phyloP scores from a whole-genome alignment of 805 yeast species.

The Ogataea populi-albae region DNA sequence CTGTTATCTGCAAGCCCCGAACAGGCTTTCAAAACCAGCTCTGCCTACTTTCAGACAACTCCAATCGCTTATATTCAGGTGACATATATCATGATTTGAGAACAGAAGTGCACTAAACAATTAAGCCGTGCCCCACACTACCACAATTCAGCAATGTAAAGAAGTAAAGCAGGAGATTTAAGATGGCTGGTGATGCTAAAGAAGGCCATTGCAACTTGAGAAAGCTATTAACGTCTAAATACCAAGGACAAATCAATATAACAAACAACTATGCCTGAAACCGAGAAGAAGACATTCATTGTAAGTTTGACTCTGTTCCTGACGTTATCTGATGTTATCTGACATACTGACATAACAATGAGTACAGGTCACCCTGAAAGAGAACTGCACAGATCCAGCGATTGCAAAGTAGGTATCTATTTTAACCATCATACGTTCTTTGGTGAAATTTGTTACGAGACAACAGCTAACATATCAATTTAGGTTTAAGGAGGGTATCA shows the following conservation, averaged over 20 bases:
- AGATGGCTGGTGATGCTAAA: too few relatives aligned
- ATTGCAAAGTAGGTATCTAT: conserved; percentile 31
- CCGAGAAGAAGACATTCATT: conserved; percentile 32
- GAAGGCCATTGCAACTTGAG: background rate
- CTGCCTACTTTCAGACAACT: too few relatives aligned
- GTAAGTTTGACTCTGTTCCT: conserved; percentile 20
- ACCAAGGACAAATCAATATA: background rate
- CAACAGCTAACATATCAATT: background rate
- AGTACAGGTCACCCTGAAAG: conserved; percentile 38
- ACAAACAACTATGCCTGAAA: conserved; percentile 10
- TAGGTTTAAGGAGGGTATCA: conserved; percentile 46
- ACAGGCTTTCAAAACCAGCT: too few relatives aligned
- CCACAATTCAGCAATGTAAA: too few relatives aligned
- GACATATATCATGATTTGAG: too few relatives aligned
- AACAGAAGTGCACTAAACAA: too few relatives aligned
- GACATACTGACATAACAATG: too few relatives aligned
- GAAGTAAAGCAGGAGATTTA: too few relatives aligned
- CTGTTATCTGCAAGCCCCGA: too few relatives aligned
- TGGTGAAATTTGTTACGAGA: conserved; percentile 28
- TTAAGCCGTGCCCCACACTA: too few relatives aligned
- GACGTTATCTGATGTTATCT: background rate
- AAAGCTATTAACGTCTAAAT: background rate
- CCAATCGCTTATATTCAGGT: too few relatives aligned
- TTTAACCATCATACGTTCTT: conserved; percentile 39
- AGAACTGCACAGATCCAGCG: conserved; percentile 33